Conservation (phyloP, 495 filamentous ascomycete genomes). For the Penicillium mononematosum region DNA sequence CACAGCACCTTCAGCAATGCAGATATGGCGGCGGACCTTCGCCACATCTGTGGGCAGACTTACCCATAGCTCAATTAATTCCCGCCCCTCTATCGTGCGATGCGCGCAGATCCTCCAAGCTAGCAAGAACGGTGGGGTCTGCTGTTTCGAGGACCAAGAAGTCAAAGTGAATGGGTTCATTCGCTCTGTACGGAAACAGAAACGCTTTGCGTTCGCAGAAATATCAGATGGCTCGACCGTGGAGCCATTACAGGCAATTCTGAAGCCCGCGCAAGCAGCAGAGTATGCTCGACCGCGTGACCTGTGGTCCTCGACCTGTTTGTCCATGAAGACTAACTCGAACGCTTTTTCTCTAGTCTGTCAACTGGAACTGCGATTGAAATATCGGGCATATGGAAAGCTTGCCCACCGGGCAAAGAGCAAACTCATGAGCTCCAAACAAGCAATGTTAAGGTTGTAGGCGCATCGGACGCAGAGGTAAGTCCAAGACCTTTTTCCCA, state of each 20-base stretch:
- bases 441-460: constrained; percentile 64
- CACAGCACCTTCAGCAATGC: constrained; percentile 37
- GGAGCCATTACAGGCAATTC: constrained; percentile 74
- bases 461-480: constrained; percentile 76
- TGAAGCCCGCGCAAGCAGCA: constrained; percentile 71
- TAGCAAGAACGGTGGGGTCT: constrained; percentile 27
- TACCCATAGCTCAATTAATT: constrained; percentile 18
- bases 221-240: constrained; percentile 86
- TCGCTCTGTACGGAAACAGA: constrained; percentile 82
- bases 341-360: constrained; percentile 52
- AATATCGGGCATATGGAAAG: constrained; percentile 75
- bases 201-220: constrained; percentile 75
- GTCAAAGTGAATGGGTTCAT: constrained; percentile 75
- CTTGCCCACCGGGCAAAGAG: constrained; percentile 62
- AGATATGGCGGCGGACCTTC: constrained; percentile 45
- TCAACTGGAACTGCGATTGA: constrained; percentile 76
- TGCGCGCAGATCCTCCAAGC: constrained; percentile 43
- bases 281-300: constrained; percentile 55
- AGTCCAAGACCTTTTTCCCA: constrained; percentile 15
- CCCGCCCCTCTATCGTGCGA: constrained; percentile 27
- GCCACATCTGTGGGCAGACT: constrained; percentile 42
- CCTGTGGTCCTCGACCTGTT: neutral
- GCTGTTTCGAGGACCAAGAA: constrained; percentile 39
- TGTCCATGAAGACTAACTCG: constrained; percentile 9
- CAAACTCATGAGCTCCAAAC: constrained; percentile 83